Conservation (phyloP, 805 yeast species). For the Lachancea cidri region DNA sequence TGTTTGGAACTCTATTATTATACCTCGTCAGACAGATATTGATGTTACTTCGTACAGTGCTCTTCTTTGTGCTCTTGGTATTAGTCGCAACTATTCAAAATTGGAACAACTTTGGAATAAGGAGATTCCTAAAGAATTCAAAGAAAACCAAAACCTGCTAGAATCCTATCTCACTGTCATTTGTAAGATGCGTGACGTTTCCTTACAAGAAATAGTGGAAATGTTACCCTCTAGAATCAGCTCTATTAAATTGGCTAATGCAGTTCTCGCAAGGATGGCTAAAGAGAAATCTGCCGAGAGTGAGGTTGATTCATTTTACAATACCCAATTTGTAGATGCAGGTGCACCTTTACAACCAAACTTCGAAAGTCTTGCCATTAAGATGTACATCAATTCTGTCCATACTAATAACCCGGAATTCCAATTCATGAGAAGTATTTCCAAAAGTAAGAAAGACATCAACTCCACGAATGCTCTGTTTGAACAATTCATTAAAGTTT, state of each 20-base stretch:
- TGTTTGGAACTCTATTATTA: slow-evolving; percentile 28
- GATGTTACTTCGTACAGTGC: slow-evolving; percentile 19
- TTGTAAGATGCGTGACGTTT: slow-evolving; percentile 9
- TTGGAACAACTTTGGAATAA: slow-evolving; percentile 22
- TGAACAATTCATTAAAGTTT: slow-evolving; percentile 18
- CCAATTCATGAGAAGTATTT: slow-evolving; percentile 19
- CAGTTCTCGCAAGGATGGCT: slow-evolving; percentile 17
- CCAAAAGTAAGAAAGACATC: slow-evolving; percentile 14
- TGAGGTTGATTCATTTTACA: slow-evolving; percentile 17
- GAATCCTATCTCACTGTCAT: slow-evolving; percentile 21
- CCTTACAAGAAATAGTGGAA: slow-evolving; percentile 11
- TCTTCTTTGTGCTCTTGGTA: slow-evolving; percentile 19
- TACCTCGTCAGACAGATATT: slow-evolving; percentile 9
- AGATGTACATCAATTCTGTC: slow-evolving; percentile 15
- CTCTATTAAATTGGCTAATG: slow-evolving; percentile 21
- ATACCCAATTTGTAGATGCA: slow-evolving; percentile 11
- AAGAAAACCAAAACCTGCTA: slow-evolving; percentile 13
- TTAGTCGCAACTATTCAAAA: slow-evolving; percentile 15
- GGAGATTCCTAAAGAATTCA: slow-evolving; percentile 22
- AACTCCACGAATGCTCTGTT: slow-evolving; percentile 14
- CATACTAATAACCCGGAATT: slow-evolving; percentile 13
- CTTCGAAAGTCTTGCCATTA: slow-evolving; percentile 18
- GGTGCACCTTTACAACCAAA: slow-evolving; percentile 13
- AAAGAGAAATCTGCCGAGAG: slow-evolving; percentile 10
- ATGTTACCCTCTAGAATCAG: slow-evolving; percentile 15